Percentiles rank a stretch among this genome's conserved stretches.
phyloP scores from a whole-genome alignment of 768 basidiomycete species.

The Postia placenta region DNA sequence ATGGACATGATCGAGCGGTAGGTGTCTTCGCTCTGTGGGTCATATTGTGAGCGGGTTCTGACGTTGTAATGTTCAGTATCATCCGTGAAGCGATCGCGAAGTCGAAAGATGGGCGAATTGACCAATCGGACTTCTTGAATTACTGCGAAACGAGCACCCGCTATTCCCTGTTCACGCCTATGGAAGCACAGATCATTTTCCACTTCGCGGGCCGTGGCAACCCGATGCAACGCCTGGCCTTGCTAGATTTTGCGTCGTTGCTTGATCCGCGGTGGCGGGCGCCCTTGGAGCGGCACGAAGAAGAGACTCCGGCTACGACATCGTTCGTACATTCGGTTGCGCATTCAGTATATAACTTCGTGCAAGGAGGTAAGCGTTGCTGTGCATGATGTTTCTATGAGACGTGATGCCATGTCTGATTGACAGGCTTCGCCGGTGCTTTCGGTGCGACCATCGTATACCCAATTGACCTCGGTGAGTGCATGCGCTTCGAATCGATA shows the following conservation, averaged over 20 bases:
- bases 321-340: constrained; percentile 52
- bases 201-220: constrained; percentile 90
- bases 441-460: constrained; percentile 97
- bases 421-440: constrained; percentile 79
- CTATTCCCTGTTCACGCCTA: constrained; percentile 93
- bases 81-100: constrained; percentile 86
- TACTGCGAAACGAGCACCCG: constrained; percentile 81
- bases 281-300: constrained; percentile 43
- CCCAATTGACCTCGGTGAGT: constrained; percentile 88
- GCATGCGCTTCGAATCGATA: constrained; percentile 1
- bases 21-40: too few species aligned
- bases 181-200: constrained; percentile 98
- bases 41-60: too few species aligned
- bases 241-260: constrained; percentile 89
- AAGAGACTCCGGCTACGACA: constrained; percentile 21
- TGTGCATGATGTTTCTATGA: not conserved
- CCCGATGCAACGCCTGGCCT: constrained; percentile 61
- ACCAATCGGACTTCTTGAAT: constrained; percentile 92
- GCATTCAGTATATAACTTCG: constrained; percentile 81
- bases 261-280: constrained; percentile 86
- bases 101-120: constrained; percentile 93
- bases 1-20: constrained; percentile 97
- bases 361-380: constrained; percentile 61
- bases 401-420: not conserved
- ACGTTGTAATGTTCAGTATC: constrained; percentile 55